Base-by-base conservation (phyloP, 495 filamentous ascomycete species). In the Echria macrotheca region DNA sequence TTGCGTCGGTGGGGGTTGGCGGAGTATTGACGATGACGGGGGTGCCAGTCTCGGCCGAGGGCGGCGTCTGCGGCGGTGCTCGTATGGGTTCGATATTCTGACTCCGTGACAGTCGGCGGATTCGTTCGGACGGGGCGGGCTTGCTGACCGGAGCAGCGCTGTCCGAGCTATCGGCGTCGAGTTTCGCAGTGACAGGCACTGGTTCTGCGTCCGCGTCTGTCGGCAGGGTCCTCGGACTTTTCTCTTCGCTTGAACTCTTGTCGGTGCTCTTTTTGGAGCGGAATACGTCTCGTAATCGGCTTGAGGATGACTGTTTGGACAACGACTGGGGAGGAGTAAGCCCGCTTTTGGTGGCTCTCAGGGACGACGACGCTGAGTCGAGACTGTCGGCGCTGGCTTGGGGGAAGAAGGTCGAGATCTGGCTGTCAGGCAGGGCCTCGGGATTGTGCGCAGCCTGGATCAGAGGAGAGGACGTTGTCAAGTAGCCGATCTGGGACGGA, bases 401-500 rank as follows among this genome's bases (percentile, higher is more conserved):
- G 8, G 46, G 51, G 12, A 56, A 44, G n/a, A 48, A 44, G 1
- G 56, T 56, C 8, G 28, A 57, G 18, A 56, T 48, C 45, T 64
- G 53, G 25, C 49, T 48, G 31, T 58, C 49, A 31, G 52, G 48
- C 39, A 67, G 60, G 33, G 60, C 42, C 29, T 71, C 50, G 66
- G 71, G 52, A 68, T 76, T 44, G 71, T 78, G 56, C 66, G 64
- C 60, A 11, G 69, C 65, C 54, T 83, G 81, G 26, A 93, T 79
- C 44, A 90, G 68, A 23, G 88, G 89, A 21, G 89, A 91, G 12
- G 87, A 91, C 10, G 85, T 81, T 23, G 89, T 91, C 45, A 91
- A 73, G 65, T 87, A 85, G 47, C 83, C 87, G 54, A 82, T 74
- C 61, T 93, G 88, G 22, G 87, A 91, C 29, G 84, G 76, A 65